Evolutionary conservation across 1,139 yeast species (phyloP), one percentile per base, ranked within the genome.

Genomic region (Blastobotrys proliferans): DNA sequence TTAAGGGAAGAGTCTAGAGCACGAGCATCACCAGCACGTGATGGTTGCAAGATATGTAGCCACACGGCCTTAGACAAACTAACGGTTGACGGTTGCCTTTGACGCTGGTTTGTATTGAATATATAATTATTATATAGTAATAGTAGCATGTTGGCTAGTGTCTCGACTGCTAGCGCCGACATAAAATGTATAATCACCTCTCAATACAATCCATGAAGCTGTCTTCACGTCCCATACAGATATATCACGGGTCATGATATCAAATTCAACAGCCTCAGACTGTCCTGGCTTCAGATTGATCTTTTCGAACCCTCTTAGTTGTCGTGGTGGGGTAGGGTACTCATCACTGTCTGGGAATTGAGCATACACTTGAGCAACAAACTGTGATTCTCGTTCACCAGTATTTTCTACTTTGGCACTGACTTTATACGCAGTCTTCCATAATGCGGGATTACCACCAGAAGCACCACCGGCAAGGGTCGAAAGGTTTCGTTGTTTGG

Each of bases 151-250:
- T n/a, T n/a, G n/a, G n/a, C n/a, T 21, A 13, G 16, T 8, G 49
- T 69, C 70, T 49, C 80, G 63, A 53, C 81, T 75, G 26, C 79
- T 72, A 14, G 76, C 67, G 0, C 80, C 75, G 38, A 79, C 68
- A 50, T 69, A 76, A 8, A 79, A 60, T 45, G 68, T 72, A 61
- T 78, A 80, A 16, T 72, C 68, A 2, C 85, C 85, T 3, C 75
- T 71, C 51, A 73, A 78, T 30, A 79, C 72, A 27, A 76, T 65
- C 85, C 86, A 80, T 44, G 77, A 75, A 56, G 78, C 82, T n/a
- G 72, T 68, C 27, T 58, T 68, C 0, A 74, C 65, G 56, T 79
- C 83, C 84, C 84, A 80, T 26, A 73, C 64, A 47, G 80, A 70
- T 52, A 80, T 62, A 57, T 80, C 84, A 47, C 82, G 67, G 51